A percentile compares a stretch with the other conserved stretches of the same genome.
phyloP scores from a whole-genome alignment of 2,329 filamentous ascomycete genomes.

The Ascocoryne sarcoides region DNA sequence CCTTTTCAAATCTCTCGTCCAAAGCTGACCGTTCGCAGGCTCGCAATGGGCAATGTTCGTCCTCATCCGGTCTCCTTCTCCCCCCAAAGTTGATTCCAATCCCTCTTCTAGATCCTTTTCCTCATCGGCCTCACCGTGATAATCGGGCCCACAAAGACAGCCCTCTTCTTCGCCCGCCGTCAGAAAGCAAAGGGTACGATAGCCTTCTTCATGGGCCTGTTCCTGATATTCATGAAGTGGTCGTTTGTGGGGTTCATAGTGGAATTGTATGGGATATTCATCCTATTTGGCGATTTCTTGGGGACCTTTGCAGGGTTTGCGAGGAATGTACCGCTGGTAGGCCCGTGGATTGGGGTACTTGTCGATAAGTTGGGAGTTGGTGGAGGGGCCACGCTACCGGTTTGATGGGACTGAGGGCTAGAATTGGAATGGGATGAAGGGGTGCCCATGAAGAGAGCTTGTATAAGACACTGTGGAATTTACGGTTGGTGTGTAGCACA shows the following conservation, averaged over 20 bases:
- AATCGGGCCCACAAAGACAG: constrained; percentile 84
- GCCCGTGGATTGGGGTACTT: constrained; percentile 70
- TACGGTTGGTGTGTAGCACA: not conserved
- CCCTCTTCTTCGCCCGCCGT: constrained; percentile 86
- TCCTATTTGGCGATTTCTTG: constrained; percentile 93
- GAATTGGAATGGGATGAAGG: not conserved
- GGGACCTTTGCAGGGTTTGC: constrained; percentile 86
- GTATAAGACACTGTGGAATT: not conserved
- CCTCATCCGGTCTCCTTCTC: constrained; percentile 6
- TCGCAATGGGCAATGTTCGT: constrained; percentile 81
- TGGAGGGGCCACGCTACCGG: constrained; percentile 68
- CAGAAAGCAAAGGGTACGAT: constrained; percentile 89
- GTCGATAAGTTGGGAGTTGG: constrained; percentile 64
- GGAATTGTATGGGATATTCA: constrained; percentile 85
- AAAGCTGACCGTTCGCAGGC: constrained; percentile 41
- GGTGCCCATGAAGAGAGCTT: not conserved
- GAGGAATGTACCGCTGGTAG: constrained; percentile 73
- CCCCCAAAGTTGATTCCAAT: constrained; percentile 36
- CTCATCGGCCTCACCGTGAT: constrained; percentile 93
- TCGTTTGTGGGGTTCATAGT: constrained; percentile 83
- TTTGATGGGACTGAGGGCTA: constrained; percentile 38
- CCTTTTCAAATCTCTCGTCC: constrained; percentile 1
- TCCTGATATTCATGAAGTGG: constrained; percentile 83
- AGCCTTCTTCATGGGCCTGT: constrained; percentile 75
- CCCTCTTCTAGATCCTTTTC: constrained; percentile 71